phyloP scores from a whole-genome alignment of 1,284 basidiomycete species.

The Phylloporus gajari region DNA sequence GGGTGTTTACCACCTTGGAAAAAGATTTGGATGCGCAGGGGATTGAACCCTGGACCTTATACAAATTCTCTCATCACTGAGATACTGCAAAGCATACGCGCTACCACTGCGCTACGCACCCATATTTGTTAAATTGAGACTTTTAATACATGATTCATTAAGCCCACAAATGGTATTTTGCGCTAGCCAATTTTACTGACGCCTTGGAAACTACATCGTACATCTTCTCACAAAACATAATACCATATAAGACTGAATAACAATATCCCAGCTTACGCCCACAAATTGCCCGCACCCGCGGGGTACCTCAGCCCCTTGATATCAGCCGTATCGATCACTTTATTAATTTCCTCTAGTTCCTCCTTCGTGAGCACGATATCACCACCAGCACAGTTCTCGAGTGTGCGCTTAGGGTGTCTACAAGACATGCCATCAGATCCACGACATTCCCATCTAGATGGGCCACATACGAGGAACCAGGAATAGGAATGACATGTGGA shows the following conservation, averaged over 20 bases:
- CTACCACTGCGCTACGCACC: slow-evolving; percentile 50
- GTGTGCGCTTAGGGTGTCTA: slow-evolving; percentile 34
- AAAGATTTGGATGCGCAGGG: slow-evolving; percentile 43
- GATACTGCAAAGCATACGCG: slow-evolving; percentile 47
- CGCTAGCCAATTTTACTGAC: too few species aligned
- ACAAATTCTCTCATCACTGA: slow-evolving; percentile 28
- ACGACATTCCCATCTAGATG: neutral
- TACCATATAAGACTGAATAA: neutral
- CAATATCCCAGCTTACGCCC: slow-evolving; percentile 10
- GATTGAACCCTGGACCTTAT: slow-evolving; percentile 50
- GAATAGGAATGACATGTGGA: slow-evolving; percentile 38
- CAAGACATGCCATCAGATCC: neutral
- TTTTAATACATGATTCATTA: neutral
- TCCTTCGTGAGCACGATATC: slow-evolving; percentile 27
- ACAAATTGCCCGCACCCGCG: slow-evolving; percentile 9
- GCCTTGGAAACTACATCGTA: too few species aligned
- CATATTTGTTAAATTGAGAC: neutral
- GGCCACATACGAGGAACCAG: slow-evolving; percentile 39
- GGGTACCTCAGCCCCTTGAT: slow-evolving; percentile 35
- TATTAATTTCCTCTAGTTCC: slow-evolving; percentile 32
- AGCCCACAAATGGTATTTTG: neutral
- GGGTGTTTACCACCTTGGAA: too few species aligned
- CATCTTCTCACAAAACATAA: neutral
- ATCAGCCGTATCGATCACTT: slow-evolving; percentile 23
- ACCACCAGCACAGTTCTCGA: slow-evolving; percentile 33